Evolutionary conservation across 768 basidiomycete species (phyloP), one percentile per base, ranked within the genome.

Genomic region (Suillus alpinus): DNA sequence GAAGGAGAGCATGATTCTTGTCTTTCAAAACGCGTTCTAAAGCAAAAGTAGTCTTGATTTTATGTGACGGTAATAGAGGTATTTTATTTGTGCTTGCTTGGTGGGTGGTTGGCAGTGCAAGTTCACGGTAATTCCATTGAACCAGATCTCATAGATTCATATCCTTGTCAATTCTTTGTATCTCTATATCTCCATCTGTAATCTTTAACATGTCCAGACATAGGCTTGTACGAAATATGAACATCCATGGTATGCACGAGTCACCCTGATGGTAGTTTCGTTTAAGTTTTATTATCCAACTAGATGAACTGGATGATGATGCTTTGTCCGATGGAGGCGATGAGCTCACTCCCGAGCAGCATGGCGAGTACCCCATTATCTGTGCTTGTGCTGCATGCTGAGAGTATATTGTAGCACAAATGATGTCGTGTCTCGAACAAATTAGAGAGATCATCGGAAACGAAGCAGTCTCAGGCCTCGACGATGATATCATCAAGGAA

Each of bases 261-360:
- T 1, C 32, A 13, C 4, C 5, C 16, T 39, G 23, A 26, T 55
- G 16, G 5, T 2, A 18, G 2, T 4, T 32, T 36, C 13, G 26
- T n/a, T 18, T 49, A 26, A 49, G n/a, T 51, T 31, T 18, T 13
- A 59, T 2, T 31, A 40, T 13, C 26, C 50, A 32, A 63, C n/a
- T 66, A 94, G 95, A 88, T 71, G 95, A 94, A 76, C 81, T 95
- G 65, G 88, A 94, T 50, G 94, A 95, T 66, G 86, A 88, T 65
- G 86, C 84, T 13, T 74, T 92, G 55, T 89, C 86, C 23, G 89
- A 92, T 68, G 90, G 85, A 40, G 88, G 81, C n/a, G 89, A 88
- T 50, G 86, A 89, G 31, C 81, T 95, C 78, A 88, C 89, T n/a
- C 80, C 84, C 43, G 91, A 94, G 62, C 86, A 98, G 66, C 84